Percentiles rank a stretch among this genome's conserved stretches.
phyloP scores from a whole-genome alignment of 2,329 filamentous ascomycete species.

The Malbranchea cinnamomea region DNA sequence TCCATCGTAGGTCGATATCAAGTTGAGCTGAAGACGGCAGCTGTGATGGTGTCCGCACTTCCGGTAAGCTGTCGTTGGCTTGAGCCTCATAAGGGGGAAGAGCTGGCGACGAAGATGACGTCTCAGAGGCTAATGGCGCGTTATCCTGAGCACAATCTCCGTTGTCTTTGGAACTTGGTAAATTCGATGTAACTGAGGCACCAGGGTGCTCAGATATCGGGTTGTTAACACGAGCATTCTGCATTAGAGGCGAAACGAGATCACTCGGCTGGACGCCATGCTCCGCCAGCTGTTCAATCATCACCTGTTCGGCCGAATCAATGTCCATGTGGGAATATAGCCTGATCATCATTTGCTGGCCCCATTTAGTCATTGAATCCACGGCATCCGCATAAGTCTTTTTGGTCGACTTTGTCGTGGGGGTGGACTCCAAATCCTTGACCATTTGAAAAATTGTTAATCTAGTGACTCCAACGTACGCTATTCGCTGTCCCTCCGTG shows the following conservation, averaged over 20 bases:
- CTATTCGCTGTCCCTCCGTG: constrained; percentile 88
- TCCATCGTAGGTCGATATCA: constrained; percentile 94
- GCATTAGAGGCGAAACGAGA: constrained; percentile 72
- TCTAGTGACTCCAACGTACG: constrained; percentile 82
- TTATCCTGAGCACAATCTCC: constrained; percentile 11
- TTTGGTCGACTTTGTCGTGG: constrained; percentile 50
- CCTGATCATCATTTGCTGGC: constrained; percentile 94
- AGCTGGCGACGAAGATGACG: constrained; percentile 34
- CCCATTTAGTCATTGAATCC: constrained; percentile 86
- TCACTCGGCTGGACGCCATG: constrained; percentile 80
- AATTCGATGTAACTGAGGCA: neutral
- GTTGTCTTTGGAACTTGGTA: neutral
- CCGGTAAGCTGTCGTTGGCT: constrained; percentile 55
- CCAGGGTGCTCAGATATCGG: constrained; percentile 46
- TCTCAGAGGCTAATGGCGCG: constrained; percentile 19
- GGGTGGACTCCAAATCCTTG: constrained; percentile 48
- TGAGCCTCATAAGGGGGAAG: constrained; percentile 44
- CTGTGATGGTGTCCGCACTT: constrained; percentile 69
- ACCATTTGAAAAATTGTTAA: constrained; percentile 68
- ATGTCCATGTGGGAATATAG: constrained; percentile 96
- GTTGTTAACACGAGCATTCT: constrained; percentile 85
- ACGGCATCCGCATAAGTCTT: constrained; percentile 55
- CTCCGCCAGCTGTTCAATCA: constrained; percentile 93
- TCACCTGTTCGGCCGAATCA: constrained; percentile 71
- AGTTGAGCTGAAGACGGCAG: constrained; percentile 69